These are phyloP conservation scores for Malassezia brasiliensis DNA, from an alignment of 1,284 basidiomycete species.

Conservation along the genomic window DNA sequence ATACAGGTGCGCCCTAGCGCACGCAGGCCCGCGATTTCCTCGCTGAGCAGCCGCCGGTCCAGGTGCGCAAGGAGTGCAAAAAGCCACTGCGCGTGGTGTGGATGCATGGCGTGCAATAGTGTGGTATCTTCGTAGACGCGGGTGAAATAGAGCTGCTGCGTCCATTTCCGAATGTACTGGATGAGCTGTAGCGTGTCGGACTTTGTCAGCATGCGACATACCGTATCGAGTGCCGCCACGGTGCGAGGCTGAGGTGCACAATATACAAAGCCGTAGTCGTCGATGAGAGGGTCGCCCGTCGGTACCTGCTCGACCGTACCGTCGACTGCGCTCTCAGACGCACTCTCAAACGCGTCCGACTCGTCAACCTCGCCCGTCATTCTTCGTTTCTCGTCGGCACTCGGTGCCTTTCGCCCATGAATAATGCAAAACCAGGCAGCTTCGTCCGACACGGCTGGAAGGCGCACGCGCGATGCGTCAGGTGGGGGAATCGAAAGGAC, in stretches of 20 bases:
- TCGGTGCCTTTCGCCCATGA: conserved; percentile 9
- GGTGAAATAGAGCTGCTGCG: conserved; percentile 11
- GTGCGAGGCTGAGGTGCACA: neutral
- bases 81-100: conserved; percentile 69
- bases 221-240: neutral
- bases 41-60: conserved; percentile 63
- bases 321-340: neutral
- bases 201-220: neutral
- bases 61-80: conserved; percentile 67
- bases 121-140: neutral
- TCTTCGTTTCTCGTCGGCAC: neutral
- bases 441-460: conserved; percentile 7
- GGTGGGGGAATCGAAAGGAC: neutral
- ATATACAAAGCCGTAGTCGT: neutral
- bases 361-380: neutral
- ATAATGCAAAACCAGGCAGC: conserved; percentile 4
- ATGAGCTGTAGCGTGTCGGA: neutral
- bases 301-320: neutral
- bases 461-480: neutral
- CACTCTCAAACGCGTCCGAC: neutral
- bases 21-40: conserved; percentile 68
- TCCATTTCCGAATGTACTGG: conserved; percentile 13
- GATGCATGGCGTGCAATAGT: conserved; percentile 52
- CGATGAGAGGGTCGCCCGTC: neutral
- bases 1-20: conserved; percentile 67